phyloP scores from a whole-genome alignment of 108 stramenopile species.

The Fistulifera solaris region DNA sequence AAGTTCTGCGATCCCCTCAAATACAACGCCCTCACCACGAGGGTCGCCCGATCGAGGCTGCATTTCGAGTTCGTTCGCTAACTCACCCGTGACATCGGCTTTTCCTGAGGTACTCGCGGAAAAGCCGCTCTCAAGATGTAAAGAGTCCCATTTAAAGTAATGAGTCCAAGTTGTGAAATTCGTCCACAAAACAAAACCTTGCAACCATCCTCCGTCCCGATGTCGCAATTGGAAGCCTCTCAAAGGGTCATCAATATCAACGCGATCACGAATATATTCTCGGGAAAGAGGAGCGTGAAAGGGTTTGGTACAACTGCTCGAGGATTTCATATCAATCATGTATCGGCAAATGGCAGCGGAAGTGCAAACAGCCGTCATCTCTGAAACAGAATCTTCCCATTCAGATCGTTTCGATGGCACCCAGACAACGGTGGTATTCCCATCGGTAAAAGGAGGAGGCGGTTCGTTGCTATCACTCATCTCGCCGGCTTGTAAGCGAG shows the following conservation, averaged over 20 bases:
- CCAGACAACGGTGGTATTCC: slow-evolving; percentile 32
- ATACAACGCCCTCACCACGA: slow-evolving; percentile 36
- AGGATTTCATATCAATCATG: background rate
- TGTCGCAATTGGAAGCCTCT: slow-evolving; percentile 58
- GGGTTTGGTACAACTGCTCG: background rate
- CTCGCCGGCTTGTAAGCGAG: background rate
- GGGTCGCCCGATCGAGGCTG: slow-evolving; percentile 38
- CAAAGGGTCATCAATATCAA: slow-evolving; percentile 70
- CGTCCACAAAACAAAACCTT: slow-evolving; percentile 55
- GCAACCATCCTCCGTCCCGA: slow-evolving; percentile 46
- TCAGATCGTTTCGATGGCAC: slow-evolving; percentile 35
- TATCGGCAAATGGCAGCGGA: slow-evolving; percentile 31
- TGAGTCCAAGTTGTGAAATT: slow-evolving; percentile 68
- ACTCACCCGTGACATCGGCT: slow-evolving; percentile 21
- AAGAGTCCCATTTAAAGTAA: slow-evolving; percentile 52
- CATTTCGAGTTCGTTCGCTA: slow-evolving; percentile 29
- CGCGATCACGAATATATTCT: slow-evolving; percentile 56
- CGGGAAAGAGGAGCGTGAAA: slow-evolving; percentile 31
- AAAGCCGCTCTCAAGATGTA: slow-evolving; percentile 28
- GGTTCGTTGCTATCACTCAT: background rate
- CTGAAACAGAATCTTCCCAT: slow-evolving; percentile 54
- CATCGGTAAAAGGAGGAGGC: slow-evolving; percentile 14
- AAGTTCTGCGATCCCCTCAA: slow-evolving; percentile 53
- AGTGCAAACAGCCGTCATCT: slow-evolving; percentile 47
- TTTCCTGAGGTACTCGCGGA: background rate